Percentiles rank a stretch among this genome's conserved stretches.
These are phyloP conservation scores for Gynostemma pentaphyllum DNA, from an alignment of 306 rosid genomes.

Conservation along the genomic window DNA sequence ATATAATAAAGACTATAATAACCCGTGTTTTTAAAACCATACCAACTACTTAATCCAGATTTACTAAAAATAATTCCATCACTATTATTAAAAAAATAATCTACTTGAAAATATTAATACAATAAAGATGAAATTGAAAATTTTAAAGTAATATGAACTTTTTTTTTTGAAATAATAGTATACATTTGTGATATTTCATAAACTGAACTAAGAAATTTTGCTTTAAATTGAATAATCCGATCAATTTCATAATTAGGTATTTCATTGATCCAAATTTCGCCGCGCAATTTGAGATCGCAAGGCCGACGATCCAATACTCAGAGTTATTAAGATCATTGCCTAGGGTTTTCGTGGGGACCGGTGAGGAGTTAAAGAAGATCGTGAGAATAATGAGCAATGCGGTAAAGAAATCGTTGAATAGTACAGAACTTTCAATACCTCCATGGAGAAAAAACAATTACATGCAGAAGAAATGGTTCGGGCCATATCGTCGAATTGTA, in stretches of 20 bases:
- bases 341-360: conserved; percentile 31
- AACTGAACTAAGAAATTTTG: no score
- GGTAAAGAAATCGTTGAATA: conserved; percentile 40
- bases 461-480: conserved; percentile 77
- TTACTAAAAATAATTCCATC: no score
- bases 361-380: conserved; percentile 42
- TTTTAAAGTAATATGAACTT: no score
- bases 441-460: conserved; percentile 78
- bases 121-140: no score
- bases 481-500: conserved; percentile 39
- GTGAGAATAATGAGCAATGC: conserved; percentile 36
- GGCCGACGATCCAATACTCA: conserved; percentile 33
- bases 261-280: conserved; percentile 50
- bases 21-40: no score
- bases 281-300: conserved; percentile 42
- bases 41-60: no score
- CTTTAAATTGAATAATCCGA: conserved; percentile 1
- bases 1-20: no score
- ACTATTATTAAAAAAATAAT: no score
- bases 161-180: no score
- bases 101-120: no score
- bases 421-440: conserved; percentile 37
- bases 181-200: no score
- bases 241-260: conserved; percentile 26
- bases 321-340: conserved; percentile 33